Conservation (phyloP, 306 rosid genomes). For the Prunus fruticosa region DNA sequence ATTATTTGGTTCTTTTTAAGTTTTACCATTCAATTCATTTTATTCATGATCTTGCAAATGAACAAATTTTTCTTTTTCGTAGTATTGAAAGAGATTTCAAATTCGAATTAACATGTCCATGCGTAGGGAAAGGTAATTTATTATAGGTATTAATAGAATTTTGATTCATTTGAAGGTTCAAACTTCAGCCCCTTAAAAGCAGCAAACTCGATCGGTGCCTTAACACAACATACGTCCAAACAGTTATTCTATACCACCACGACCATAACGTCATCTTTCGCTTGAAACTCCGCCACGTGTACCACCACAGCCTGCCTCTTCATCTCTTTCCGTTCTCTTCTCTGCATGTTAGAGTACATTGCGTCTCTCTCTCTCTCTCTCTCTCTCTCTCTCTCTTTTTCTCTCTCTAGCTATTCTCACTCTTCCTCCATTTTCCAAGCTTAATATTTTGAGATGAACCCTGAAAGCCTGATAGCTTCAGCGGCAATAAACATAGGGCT, state of each 20-base stretch:
- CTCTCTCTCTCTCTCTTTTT: not conserved
- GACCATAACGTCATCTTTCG: conserved; percentile 4
- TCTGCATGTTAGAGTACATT: not conserved
- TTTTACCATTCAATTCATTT: too few relatives aligned
- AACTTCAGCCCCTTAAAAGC: conserved; percentile 1
- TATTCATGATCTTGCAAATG: too few relatives aligned
- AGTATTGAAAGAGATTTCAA: too few relatives aligned
- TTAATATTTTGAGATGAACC: conserved; percentile 33
- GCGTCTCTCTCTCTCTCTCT: not conserved
- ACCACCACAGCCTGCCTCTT: not conserved
- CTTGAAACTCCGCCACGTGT: conserved; percentile 41
- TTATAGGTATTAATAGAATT: too few relatives aligned
- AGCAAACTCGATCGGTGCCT: not conserved
- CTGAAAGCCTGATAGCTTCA: conserved; percentile 69
- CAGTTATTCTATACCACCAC: not conserved
- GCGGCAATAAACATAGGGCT: conserved; percentile 78
- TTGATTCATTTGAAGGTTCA: not conserved
- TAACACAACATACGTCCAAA: not conserved
- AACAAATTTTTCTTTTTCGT: accelerated
- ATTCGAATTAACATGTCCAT: too few relatives aligned
- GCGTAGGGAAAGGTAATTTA: too few relatives aligned
- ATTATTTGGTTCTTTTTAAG: too few relatives aligned
- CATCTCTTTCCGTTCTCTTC: not conserved
- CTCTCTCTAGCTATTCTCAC: not conserved
- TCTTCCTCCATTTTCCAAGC: not conserved